These are phyloP conservation scores for Triangularia setosa DNA, from an alignment of 2,329 filamentous ascomycete genomes.

Conservation along the genomic window DNA sequence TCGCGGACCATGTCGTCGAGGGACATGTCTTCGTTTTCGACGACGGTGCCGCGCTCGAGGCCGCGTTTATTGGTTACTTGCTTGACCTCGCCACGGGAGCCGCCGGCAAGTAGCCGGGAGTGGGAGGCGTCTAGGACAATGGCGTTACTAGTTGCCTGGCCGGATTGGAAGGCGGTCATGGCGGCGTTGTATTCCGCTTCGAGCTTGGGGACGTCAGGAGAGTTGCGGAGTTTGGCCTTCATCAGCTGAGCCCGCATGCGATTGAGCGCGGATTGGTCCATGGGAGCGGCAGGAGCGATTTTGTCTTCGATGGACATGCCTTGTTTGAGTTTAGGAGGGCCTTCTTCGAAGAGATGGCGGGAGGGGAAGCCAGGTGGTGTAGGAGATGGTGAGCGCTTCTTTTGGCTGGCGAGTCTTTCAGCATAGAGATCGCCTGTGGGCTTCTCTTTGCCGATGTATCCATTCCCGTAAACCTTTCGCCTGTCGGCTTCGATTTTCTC, in stretches of 20 bases:
- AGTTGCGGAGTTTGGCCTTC: constrained; percentile 84
- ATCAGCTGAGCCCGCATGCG: constrained; percentile 89
- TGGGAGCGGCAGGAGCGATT: constrained; percentile 43
- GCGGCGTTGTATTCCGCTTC: constrained; percentile 82
- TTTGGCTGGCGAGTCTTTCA: constrained; percentile 61
- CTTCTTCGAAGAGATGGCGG: not conserved
- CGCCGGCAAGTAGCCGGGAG: constrained; percentile 82
- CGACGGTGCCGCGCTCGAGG: constrained; percentile 75
- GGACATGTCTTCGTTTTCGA: constrained; percentile 91
- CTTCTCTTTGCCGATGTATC: constrained; percentile 79
- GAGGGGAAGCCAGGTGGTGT: constrained; percentile 28
- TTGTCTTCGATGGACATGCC: constrained; percentile 55
- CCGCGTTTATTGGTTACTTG: constrained; percentile 75
- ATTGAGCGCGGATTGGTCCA: constrained; percentile 81
- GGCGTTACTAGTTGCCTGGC: constrained; percentile 47
- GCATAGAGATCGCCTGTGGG: constrained; percentile 83
- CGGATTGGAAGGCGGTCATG: constrained; percentile 52
- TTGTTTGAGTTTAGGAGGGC: constrained; percentile 40
- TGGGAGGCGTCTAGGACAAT: constrained; percentile 86
- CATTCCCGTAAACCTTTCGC: constrained; percentile 75
- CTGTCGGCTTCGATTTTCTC: constrained; percentile 89
- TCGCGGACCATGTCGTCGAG: constrained; percentile 97
- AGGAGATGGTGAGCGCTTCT: constrained; percentile 38
- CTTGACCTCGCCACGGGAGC: constrained; percentile 68
- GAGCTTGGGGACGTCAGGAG: constrained; percentile 69